A percentile compares a stretch with the other conserved stretches of the same genome.
Conservation (phyloP, 495 filamentous ascomycete genomes). For the Ramalina intermedia region DNA sequence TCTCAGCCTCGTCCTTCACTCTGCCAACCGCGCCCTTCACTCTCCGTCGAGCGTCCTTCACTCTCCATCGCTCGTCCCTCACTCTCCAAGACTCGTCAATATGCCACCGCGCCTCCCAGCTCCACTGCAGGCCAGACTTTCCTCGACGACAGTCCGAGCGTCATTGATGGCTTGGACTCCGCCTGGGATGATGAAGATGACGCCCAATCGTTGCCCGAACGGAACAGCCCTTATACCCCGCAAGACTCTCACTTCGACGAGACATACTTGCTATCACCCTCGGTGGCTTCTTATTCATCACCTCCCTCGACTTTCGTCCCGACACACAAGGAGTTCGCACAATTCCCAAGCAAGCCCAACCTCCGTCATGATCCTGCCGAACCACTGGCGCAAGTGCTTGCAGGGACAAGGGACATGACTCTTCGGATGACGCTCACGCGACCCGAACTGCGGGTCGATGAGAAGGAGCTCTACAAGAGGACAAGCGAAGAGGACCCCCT, state of each 20-base stretch:
- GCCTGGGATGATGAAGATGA: slow-evolving; percentile 28
- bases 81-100: not conserved
- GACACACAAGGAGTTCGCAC: no score
- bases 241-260: slow-evolving; percentile 14
- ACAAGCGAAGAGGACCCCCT: slow-evolving; percentile 39
- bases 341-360: not conserved
- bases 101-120: slow-evolving; percentile 6
- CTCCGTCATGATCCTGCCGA: slow-evolving; percentile 1
- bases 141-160: slow-evolving; percentile 28
- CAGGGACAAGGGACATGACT: slow-evolving; percentile 75
- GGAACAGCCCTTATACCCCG: slow-evolving; percentile 22
- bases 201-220: slow-evolving; percentile 28
- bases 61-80: slow-evolving; percentile 1
- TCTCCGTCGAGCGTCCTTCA: slow-evolving; percentile 3
- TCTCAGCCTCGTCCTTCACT: slow-evolving; percentile 9
- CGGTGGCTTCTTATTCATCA: slow-evolving; percentile 2
- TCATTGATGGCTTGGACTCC: slow-evolving; percentile 14
- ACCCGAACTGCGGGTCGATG: slow-evolving; percentile 58
- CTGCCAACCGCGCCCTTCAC: slow-evolving; percentile 8
- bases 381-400: slow-evolving; percentile 34
- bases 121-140: slow-evolving; percentile 23
- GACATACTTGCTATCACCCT: slow-evolving; percentile 9
- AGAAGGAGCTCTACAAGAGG: slow-evolving; percentile 38
- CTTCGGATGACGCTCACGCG: slow-evolving; percentile 86
- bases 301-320: slow-evolving; percentile 1